Percentiles rank a stretch among this genome's conserved stretches.
phyloP scores from a whole-genome alignment of 1,284 basidiomycete species.

The Cutaneotrichosporon mucoides region DNA sequence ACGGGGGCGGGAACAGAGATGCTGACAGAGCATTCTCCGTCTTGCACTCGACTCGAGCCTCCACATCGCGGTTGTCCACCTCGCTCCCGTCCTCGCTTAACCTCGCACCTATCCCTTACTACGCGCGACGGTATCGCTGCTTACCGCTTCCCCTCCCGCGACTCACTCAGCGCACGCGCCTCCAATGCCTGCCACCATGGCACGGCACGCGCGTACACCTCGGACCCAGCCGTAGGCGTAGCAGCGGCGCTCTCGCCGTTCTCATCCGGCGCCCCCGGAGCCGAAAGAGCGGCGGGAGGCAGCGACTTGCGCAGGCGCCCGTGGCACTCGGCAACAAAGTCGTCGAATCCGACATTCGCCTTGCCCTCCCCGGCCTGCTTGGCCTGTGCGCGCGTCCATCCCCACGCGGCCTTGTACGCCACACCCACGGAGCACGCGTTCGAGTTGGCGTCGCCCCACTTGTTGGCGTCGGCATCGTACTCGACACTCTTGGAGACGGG shows the following conservation, averaged over 20 bases:
- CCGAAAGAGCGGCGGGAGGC: constrained; percentile 23
- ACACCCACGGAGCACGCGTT: constrained; percentile 47
- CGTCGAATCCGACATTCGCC: constrained; percentile 11
- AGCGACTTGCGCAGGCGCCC: constrained; percentile 27
- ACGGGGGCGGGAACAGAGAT: too few relatives aligned
- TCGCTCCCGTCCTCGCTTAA: too few relatives aligned
- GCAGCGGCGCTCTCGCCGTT: constrained; percentile 36
- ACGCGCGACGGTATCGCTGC: too few relatives aligned
- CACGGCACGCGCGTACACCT: constrained; percentile 25
- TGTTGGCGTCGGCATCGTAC: constrained; percentile 16
- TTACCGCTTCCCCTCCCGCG: too few relatives aligned
- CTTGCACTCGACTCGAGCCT: too few relatives aligned
- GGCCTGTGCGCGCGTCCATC: constrained; percentile 29
- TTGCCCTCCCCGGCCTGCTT: neutral
- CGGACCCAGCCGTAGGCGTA: constrained; percentile 16
- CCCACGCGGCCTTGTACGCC: constrained; percentile 47
- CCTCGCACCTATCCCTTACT: too few relatives aligned
- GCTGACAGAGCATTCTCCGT: too few relatives aligned
- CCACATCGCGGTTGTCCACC: too few relatives aligned
- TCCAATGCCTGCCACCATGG: constrained; percentile 33
- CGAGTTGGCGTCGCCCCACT: constrained; percentile 36
- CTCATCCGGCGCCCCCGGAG: constrained; percentile 18
- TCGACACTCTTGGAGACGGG: constrained; percentile 55
- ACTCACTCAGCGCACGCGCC: constrained; percentile 18
- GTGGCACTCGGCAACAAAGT: constrained; percentile 12